Conservation (phyloP, 106 monocot species). For the Xerophyta viscosa region DNA sequence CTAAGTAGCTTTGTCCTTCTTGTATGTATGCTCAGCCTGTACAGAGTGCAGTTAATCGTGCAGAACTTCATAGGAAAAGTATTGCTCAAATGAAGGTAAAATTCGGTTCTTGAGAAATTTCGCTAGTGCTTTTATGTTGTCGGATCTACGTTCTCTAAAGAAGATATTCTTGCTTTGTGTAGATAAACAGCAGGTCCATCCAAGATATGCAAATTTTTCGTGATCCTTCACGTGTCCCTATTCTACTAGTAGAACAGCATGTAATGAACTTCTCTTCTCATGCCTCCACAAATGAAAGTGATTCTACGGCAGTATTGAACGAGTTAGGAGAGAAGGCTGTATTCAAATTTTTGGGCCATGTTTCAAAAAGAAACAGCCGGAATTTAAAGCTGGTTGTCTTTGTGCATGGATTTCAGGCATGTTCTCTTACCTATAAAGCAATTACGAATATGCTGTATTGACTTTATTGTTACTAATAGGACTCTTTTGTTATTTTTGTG, state of each 20-base stretch:
- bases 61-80: constrained; percentile 92
- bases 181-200: constrained; percentile 76
- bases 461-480: too few relatives aligned
- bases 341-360: constrained; percentile 15
- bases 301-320: constrained; percentile 13
- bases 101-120: neutral
- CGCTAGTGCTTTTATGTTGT: neutral
- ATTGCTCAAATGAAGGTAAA: constrained; percentile 93
- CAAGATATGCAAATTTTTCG: constrained; percentile 96
- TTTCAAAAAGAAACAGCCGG: constrained; percentile 35
- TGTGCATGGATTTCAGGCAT: constrained; percentile 99
- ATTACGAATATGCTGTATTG: too few relatives aligned
- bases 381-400: constrained; percentile 70
- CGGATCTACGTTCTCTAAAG: neutral
- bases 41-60: constrained; percentile 51
- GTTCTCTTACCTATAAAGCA: neutral
- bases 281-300: constrained; percentile 35
- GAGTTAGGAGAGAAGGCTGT: constrained; percentile 18
- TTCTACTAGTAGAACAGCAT: constrained; percentile 85
- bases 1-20: neutral
- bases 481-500: too few relatives aligned
- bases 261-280: constrained; percentile 50
- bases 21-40: constrained; percentile 51
- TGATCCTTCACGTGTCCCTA: constrained; percentile 78
- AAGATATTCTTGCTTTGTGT: constrained; percentile 15